These are phyloP conservation scores for Jatropha multifida DNA, from an alignment of 441 rosid genomes.

Conservation along the genomic window DNA sequence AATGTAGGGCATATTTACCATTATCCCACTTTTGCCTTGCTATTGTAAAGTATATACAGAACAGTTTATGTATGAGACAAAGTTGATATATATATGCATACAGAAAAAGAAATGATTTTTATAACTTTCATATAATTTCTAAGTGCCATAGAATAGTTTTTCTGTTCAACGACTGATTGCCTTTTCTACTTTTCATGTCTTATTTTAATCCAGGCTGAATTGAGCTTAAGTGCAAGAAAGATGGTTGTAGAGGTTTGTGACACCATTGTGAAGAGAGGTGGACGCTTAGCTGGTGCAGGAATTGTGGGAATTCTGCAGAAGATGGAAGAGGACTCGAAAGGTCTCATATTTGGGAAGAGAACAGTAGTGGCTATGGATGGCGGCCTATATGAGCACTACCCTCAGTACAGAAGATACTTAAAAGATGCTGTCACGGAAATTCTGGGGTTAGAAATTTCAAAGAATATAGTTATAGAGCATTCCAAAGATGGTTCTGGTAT, in stretches of 20 bases:
- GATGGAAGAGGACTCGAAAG: conserved; percentile 68
- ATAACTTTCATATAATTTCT: not conserved
- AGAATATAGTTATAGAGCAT: conserved; percentile 56
- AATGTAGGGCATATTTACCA: not conserved
- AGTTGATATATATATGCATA: not conserved
- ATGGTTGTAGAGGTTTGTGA: conserved; percentile 60
- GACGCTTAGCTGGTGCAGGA: conserved; percentile 87
- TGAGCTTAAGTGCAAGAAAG: conserved; percentile 48
- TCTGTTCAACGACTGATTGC: not conserved
- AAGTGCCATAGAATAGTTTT: not conserved
- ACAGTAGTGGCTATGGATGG: conserved; percentile 90
- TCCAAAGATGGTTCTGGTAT: conserved; percentile 87
- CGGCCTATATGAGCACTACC: conserved; percentile 70
- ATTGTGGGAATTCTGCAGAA: conserved; percentile 78
- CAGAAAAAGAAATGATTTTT: not conserved
- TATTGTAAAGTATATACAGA: not conserved
- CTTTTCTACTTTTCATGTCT: not conserved
- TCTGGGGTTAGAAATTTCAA: conserved; percentile 52
- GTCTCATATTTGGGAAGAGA: conserved; percentile 52
- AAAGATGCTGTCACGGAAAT: conserved; percentile 66
- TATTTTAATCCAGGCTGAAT: conserved; percentile 44
- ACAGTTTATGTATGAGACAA: not conserved
- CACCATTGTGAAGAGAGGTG: conserved; percentile 69
- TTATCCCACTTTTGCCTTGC: not conserved
- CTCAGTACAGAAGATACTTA: conserved; percentile 62